phyloP scores from a whole-genome alignment of 352 stramenopile genomes.

The Pythium aquatile region DNA sequence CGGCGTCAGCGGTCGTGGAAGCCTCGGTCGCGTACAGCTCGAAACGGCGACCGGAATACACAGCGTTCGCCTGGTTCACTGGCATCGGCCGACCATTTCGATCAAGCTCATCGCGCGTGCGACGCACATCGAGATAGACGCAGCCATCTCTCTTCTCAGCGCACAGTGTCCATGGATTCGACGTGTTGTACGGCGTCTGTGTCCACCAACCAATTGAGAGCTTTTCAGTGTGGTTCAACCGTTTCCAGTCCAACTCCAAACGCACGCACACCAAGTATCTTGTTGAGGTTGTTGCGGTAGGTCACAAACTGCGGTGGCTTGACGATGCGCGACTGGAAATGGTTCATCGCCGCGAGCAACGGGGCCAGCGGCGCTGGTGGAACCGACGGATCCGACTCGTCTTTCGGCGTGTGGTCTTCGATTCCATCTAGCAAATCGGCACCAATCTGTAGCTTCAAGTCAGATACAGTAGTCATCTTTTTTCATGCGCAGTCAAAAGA shows the following conservation, averaged over 20 bases:
- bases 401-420: slow-evolving; percentile 48
- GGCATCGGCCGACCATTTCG: slow-evolving; percentile 33
- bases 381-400: slow-evolving; percentile 42
- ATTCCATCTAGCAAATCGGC: slow-evolving; percentile 61
- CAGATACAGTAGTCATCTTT: not conserved
- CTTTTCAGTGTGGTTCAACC: not conserved
- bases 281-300: slow-evolving; percentile 83
- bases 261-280: slow-evolving; percentile 64
- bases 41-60: slow-evolving; percentile 73
- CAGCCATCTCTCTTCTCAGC: slow-evolving; percentile 55
- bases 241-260: not conserved
- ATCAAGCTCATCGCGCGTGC: slow-evolving; percentile 43
- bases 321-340: slow-evolving; percentile 36
- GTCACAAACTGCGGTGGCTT: slow-evolving; percentile 57
- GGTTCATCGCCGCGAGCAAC: slow-evolving; percentile 41
- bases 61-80: slow-evolving; percentile 49
- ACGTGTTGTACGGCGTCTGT: slow-evolving; percentile 79
- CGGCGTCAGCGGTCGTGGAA: not conserved
- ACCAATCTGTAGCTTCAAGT: slow-evolving; percentile 33
- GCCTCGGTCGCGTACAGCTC: slow-evolving; percentile 54
- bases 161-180: slow-evolving; percentile 60
- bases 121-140: slow-evolving; percentile 64
- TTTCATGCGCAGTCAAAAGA: not conserved
- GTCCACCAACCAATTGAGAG: not conserved
- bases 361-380: slow-evolving; percentile 50